A percentile compares a stretch with the other conserved stretches of the same genome.
Conservation (phyloP, 2,329 filamentous ascomycete species). For the Teratosphaeria epicoccoides region DNA sequence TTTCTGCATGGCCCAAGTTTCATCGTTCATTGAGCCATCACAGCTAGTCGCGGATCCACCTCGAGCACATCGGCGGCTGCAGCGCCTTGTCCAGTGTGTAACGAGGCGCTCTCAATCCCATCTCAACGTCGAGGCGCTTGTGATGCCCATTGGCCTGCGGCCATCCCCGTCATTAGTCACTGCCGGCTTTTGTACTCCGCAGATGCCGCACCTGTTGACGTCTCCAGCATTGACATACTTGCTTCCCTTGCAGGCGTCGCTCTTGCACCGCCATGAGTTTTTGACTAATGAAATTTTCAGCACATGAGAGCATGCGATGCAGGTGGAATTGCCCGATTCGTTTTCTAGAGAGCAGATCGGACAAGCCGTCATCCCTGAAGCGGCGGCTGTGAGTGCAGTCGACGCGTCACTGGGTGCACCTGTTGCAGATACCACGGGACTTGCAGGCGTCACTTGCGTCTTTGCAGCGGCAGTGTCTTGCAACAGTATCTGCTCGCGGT, state of each 20-base stretch:
- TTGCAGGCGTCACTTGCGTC: background rate
- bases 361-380: conserved; percentile 22
- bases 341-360: conserved; percentile 61
- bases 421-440: background rate
- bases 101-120: conserved; percentile 23
- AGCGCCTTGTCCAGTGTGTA: background rate
- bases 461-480: background rate
- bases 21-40: background rate
- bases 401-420: background rate
- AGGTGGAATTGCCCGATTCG: conserved; percentile 44
- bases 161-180: background rate
- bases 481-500: background rate
- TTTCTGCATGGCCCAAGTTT: too few species aligned
- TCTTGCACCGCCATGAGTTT: conserved; percentile 54
- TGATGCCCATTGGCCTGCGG: conserved; percentile 15
- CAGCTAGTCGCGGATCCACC: too few species aligned
- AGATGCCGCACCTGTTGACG: conserved; percentile 59
- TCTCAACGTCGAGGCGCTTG: conserved; percentile 20
- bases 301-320: conserved; percentile 60
- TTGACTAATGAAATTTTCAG: conserved; percentile 45
- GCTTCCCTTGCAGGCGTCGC: conserved; percentile 43
- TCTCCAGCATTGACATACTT: conserved; percentile 60
- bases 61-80: too few species aligned
- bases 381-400: background rate
- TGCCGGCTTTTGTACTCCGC: conserved; percentile 36